Evolutionary conservation across 2,329 filamentous ascomycete species (phyloP).

Genomic region (Camillea tinctor): DNA sequence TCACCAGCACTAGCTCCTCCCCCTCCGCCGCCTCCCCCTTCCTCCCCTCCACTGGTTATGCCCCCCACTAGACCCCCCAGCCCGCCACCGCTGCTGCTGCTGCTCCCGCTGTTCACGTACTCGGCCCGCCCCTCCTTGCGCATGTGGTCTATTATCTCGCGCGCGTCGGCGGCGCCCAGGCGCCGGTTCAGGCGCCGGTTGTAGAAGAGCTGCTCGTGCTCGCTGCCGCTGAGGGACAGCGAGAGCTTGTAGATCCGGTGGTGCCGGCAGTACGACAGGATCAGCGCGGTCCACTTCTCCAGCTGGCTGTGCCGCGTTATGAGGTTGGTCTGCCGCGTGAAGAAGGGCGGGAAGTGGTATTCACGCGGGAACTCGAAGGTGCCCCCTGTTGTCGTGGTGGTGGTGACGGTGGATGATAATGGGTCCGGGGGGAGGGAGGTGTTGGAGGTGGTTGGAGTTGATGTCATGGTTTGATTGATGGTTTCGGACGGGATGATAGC

Average conservation of each 20-base stretch:
- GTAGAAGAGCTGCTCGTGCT: conserved; percentile 52
- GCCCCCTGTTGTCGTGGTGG: background rate
- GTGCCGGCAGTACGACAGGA: conserved; percentile 80
- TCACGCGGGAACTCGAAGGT: conserved; percentile 58
- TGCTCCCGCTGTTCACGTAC: conserved; percentile 47
- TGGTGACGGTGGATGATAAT: background rate
- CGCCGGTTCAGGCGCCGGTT: conserved; percentile 55
- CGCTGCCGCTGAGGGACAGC: conserved; percentile 43
- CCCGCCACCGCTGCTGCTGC: conserved; percentile 24
- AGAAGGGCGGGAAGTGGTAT: conserved; percentile 82
- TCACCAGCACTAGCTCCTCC: conserved; percentile 32
- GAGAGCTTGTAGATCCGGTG: conserved; percentile 75
- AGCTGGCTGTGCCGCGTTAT: conserved; percentile 74
- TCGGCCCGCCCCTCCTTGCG: conserved; percentile 61
- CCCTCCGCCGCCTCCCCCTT: conserved; percentile 33
- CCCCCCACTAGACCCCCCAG: background rate
- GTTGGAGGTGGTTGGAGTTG: background rate
- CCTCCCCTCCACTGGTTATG: conserved; percentile 17
- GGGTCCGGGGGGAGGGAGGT: conserved; percentile 1
- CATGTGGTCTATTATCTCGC: conserved; percentile 61
- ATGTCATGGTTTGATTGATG: background rate
- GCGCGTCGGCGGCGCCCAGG: conserved; percentile 49
- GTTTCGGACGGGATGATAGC: background rate
- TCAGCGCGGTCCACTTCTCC: conserved; percentile 79
- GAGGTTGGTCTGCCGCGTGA: conserved; percentile 74